Evolutionary conservation across 306 rosid genomes (phyloP), one percentile per base, ranked within the genome.

Genomic region (Pterocarpus macrocarpus): DNA sequence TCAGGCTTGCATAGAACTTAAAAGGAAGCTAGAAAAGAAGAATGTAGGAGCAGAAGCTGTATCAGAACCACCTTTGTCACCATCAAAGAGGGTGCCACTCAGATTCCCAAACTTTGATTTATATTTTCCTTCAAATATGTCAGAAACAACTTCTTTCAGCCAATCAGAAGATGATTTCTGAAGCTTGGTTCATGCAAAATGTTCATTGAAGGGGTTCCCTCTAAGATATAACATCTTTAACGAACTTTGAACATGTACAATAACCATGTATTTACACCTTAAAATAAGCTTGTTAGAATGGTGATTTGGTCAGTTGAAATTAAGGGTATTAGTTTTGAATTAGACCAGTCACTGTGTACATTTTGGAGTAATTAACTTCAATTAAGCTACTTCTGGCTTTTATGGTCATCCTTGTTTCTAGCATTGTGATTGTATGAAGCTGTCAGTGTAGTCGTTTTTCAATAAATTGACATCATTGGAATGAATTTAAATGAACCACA

Each of bases 91-190:
- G 53, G 15, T 72, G 3, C 77, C 80, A 12, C 64, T 8, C 33
- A 84, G 86, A 68, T 88, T 90, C 17, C 83, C 81, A 8, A 89
- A 86, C 75, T 84, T 88, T 15, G 87, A 84, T 35, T 82, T 86
- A 5, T 79, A 83, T 75, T 91, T 89, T 82, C 49, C 58, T 71
- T 81, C 92, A 8, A 85, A 81, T 70, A 67, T 39, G 71, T 68
- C 86, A 49, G 80, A 55, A 61, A 59, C 85, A 59, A 47, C 85
- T 78, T 88, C 86, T 72, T 87, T 85, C 34, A 82, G 85, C 68
- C 91, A 85, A 55, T 90, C 91, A 38, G 93, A 88, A 28, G 94
- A 83, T 67, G 97, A 77, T 58, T 88, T 88, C 79, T 88, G 85
- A 91, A 73, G 82, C 30, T 74, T 82, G 58, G 63, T 78, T 53